Percentiles rank a stretch among this genome's conserved stretches.
phyloP scores from a whole-genome alignment of 1,284 basidiomycete genomes.

The Takashimella koratensis region DNA sequence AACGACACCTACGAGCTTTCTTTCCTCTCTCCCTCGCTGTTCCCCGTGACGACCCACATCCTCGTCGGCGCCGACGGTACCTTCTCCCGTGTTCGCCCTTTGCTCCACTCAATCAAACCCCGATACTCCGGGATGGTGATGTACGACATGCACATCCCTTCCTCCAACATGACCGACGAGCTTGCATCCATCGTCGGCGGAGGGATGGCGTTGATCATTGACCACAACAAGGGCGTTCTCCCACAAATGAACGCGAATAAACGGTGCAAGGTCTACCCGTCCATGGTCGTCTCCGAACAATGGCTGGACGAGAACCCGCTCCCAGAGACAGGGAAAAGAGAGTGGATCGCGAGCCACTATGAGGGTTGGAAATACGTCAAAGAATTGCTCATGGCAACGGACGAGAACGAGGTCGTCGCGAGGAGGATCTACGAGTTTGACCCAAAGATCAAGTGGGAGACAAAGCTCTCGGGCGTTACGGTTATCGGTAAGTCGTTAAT shows the following conservation, averaged over 20 bases:
- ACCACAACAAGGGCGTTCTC: constrained; percentile 34
- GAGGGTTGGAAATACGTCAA: constrained; percentile 26
- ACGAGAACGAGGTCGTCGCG: constrained; percentile 22
- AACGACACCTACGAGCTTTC: constrained; percentile 31
- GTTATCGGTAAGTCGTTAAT: constrained; percentile 21
- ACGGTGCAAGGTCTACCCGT: constrained; percentile 42
- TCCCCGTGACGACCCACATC: not conserved
- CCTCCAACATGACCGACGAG: constrained; percentile 25
- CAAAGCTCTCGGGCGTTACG: constrained; percentile 21
- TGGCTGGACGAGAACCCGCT: constrained; percentile 24
- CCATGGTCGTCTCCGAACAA: constrained; percentile 27
- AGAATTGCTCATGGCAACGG: constrained; percentile 31
- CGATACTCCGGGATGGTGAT: constrained; percentile 46
- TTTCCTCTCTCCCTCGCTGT: not conserved
- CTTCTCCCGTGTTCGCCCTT: constrained; percentile 50
- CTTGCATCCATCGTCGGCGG: constrained; percentile 36
- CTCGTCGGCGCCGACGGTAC: constrained; percentile 55
- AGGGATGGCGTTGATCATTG: constrained; percentile 38
- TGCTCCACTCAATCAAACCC: constrained; percentile 43
- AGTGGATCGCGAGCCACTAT: constrained; percentile 24
- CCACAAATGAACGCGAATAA: constrained; percentile 46
- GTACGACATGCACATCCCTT: constrained; percentile 34
- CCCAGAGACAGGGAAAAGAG: constrained; percentile 5
- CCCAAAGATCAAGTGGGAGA: constrained; percentile 25
- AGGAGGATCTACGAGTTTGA: constrained; percentile 31